phyloP scores from a whole-genome alignment of 106 monocot species.

The Dioscorea dumetorum region DNA sequence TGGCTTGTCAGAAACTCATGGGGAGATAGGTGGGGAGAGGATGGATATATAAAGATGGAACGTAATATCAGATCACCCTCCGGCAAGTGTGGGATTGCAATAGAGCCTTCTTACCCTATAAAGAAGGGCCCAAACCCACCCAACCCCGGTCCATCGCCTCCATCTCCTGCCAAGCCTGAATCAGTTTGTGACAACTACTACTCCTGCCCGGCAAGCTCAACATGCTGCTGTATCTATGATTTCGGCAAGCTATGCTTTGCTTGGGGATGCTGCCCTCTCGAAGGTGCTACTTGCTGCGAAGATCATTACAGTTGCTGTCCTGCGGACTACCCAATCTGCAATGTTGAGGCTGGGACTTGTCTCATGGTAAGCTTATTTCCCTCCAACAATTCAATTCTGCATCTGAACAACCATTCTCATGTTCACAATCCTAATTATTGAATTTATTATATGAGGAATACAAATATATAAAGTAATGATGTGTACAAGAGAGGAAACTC shows the following conservation, averaged over 20 bases:
- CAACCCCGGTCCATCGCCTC: slow-evolving; percentile 56
- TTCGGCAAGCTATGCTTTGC: slow-evolving; percentile 26
- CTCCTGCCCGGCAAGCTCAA: slow-evolving; percentile 45
- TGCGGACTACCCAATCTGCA: slow-evolving; percentile 58
- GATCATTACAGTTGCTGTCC: slow-evolving; percentile 79
- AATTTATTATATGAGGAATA: too few relatives aligned
- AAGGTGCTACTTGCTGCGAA: slow-evolving; percentile 60
- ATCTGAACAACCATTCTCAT: not conserved
- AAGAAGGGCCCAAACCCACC: slow-evolving; percentile 62
- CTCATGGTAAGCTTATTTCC: slow-evolving; percentile 19
- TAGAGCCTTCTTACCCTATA: slow-evolving; percentile 66
- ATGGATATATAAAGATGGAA: slow-evolving; percentile 58
- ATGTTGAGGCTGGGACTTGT: slow-evolving; percentile 41
- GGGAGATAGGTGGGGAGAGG: slow-evolving; percentile 63
- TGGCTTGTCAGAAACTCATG: slow-evolving; percentile 90
- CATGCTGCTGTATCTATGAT: slow-evolving; percentile 60
- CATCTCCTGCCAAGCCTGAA: slow-evolving; percentile 32
- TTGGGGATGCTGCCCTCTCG: slow-evolving; percentile 71
- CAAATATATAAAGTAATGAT: not conserved
- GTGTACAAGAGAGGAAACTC: not conserved
- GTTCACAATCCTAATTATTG: not conserved
- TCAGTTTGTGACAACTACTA: slow-evolving; percentile 53
- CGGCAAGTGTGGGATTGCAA: slow-evolving; percentile 75
- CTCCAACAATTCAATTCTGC: not conserved
- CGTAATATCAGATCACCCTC: slow-evolving; percentile 23